Conservation (phyloP, 768 basidiomycete species). For the Gymnopilus junonius region DNA sequence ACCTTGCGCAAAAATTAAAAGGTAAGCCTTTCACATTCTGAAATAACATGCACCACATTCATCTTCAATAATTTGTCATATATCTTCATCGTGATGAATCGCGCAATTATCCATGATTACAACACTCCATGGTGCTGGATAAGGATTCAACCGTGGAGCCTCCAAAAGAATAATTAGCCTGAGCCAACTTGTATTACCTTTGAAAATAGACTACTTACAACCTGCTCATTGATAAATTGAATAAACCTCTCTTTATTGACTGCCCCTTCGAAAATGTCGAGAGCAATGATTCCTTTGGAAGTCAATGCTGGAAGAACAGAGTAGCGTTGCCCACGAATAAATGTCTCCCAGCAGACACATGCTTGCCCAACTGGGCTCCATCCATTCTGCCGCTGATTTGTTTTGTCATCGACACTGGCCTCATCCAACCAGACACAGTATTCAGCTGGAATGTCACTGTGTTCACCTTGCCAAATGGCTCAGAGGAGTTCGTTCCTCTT, state of each 20-base stretch:
- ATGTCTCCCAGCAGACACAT: constrained; percentile 24
- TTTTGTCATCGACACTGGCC: constrained; percentile 27
- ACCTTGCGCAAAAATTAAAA: constrained; percentile 9
- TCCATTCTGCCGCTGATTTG: constrained; percentile 21
- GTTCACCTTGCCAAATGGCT: constrained; percentile 21
- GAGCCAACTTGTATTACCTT: too few relatives aligned
- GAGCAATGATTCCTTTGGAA: constrained; percentile 31
- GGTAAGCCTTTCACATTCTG: background rate
- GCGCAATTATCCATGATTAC: constrained; percentile 45
- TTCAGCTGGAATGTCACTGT: constrained; percentile 20
- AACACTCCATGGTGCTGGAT: constrained; percentile 36
- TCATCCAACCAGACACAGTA: constrained; percentile 32
- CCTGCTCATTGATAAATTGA: constrained; percentile 31
- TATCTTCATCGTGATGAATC: constrained; percentile 41
- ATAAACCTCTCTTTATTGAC: constrained; percentile 37
- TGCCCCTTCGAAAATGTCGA: constrained; percentile 38
- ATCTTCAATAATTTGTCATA: constrained; percentile 32
- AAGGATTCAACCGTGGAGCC: constrained; percentile 35
- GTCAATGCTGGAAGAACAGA: constrained; percentile 34
- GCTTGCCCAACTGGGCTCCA: constrained; percentile 20
- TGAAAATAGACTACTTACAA: constrained; percentile 29
- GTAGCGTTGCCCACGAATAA: constrained; percentile 31
- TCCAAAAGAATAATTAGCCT: too few relatives aligned
- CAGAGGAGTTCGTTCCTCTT: constrained; percentile 33
- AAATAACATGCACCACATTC: constrained; percentile 24